Evolutionary conservation across 164 flowering plant genomes (phyloP), one percentile per base, ranked within the genome.

Genomic region (Akebia trifoliata): DNA sequence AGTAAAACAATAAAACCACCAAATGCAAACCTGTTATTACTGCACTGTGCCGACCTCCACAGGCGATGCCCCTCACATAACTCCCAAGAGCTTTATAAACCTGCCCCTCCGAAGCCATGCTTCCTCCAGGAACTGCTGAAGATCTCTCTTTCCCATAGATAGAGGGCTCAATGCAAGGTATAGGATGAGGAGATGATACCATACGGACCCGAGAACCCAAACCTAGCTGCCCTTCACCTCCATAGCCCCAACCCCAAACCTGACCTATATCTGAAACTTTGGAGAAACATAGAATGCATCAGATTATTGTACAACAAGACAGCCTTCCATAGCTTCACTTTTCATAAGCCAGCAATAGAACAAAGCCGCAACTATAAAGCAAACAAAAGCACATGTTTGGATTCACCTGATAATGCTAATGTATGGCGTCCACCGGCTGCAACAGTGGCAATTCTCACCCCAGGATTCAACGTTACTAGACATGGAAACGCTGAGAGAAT

Each of bases 161-260:
- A 29, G 85, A 63, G 12, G 90, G 66, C 56, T 86, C 91, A 6
- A 88, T 61, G 64, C 97, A 94, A 45, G 95, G 89, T n/a, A 94
- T 64, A 31, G 74, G 96, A 71, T 88, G 99, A 54, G 99, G 99
- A 63, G 96, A 86, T 54, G 97, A 86, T 53, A 90, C 99, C 93
- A 85, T 80, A 3, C 90, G 86, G 56, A 88, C 84, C 35, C 95
- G 83, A 45, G 96, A 86, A 29, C 99, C 99, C 75, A 87, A 68
- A 42, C 99, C 99, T 54, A 94, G 83, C 74, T 94, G 99, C 29
- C 99, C 99, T 65, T 94, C 99, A 24, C 99, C 99, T 63, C 99
- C 99, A 76, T 94, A 94, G 56, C 97, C 99, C 99, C 97, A 94
- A 72, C 99, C 99, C 99, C 99, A 94, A 68, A 94, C 96, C 69